These are phyloP conservation scores for Cerrena zonata DNA, from an alignment of 1,284 basidiomycete species.

Conservation along the genomic window DNA sequence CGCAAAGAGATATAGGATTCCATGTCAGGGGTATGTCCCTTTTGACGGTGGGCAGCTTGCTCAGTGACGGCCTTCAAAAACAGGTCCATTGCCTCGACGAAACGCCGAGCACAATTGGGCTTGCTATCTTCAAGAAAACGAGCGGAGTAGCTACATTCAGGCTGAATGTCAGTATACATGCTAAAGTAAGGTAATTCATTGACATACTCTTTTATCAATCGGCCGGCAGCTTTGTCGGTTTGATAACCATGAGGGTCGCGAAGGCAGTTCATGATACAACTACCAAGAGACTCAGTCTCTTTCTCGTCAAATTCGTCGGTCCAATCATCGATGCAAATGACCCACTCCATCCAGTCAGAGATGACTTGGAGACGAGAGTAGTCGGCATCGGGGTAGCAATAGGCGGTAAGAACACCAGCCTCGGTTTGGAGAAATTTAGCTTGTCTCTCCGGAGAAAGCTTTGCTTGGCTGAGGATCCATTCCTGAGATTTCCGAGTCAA, in stretches of 20 bases:
- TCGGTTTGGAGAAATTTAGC: slow-evolving; percentile 58
- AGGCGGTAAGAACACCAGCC: slow-evolving; percentile 39
- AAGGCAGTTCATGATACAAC: slow-evolving; percentile 34
- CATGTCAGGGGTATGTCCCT: slow-evolving; percentile 29
- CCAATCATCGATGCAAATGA: slow-evolving; percentile 36
- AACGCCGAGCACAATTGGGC: too few species aligned
- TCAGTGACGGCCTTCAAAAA: slow-evolving; percentile 33
- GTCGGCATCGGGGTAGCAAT: slow-evolving; percentile 53
- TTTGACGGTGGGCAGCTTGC: slow-evolving; percentile 29
- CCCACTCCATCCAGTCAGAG: slow-evolving; percentile 35
- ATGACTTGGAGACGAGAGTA: slow-evolving; percentile 55
- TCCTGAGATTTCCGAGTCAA: slow-evolving; percentile 54
- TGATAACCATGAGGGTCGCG: slow-evolving; percentile 26
- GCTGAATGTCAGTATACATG: too few species aligned
- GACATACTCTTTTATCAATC: slow-evolving; percentile 50
- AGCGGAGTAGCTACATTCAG: too few species aligned
- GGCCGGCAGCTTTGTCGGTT: slow-evolving; percentile 31
- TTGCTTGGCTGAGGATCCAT: slow-evolving; percentile 61
- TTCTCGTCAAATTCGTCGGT: slow-evolving; percentile 31
- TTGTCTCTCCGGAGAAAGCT: slow-evolving; percentile 46
- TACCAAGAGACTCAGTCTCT: slow-evolving; percentile 27
- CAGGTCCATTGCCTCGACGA: slow-evolving; percentile 30
- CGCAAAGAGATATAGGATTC: slow-evolving; percentile 34
- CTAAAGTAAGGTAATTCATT: too few species aligned
- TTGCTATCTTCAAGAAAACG: too few species aligned